Conservation (phyloP, 2,329 filamentous ascomycete genomes). For the Colletotrichum sp. region DNA sequence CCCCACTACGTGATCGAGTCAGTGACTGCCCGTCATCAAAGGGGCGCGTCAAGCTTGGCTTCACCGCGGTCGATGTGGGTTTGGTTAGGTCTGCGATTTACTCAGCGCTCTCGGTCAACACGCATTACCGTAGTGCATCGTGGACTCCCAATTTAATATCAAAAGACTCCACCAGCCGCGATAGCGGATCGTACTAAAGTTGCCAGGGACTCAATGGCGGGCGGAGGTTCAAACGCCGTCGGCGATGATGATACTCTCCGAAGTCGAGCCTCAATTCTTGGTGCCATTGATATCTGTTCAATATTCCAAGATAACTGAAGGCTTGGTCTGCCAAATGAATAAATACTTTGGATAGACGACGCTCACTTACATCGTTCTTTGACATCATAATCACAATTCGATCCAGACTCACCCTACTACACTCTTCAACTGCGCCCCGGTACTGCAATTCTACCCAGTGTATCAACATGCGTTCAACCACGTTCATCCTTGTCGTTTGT, state of each 20-base stretch:
- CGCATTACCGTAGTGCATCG: background rate
- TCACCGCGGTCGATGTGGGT: background rate
- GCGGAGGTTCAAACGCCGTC: background rate
- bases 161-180: background rate
- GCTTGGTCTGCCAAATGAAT: background rate
- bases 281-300: background rate
- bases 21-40: background rate
- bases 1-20: background rate
- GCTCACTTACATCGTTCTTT: background rate
- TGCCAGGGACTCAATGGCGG: background rate
- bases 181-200: background rate
- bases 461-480: background rate
- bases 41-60: background rate
- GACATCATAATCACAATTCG: background rate
- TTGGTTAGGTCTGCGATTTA: background rate
- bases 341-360: background rate
- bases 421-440: background rate
- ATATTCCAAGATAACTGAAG: accelerated
- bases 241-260: background rate
- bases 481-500: background rate
- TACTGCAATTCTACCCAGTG: background rate
- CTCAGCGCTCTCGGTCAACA: background rate
- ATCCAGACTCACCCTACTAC: background rate
- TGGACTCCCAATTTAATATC: background rate
- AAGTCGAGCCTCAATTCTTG: background rate